Base-by-base conservation (phyloP, 169 alveolate species). In the Neospora caninum region DNA sequence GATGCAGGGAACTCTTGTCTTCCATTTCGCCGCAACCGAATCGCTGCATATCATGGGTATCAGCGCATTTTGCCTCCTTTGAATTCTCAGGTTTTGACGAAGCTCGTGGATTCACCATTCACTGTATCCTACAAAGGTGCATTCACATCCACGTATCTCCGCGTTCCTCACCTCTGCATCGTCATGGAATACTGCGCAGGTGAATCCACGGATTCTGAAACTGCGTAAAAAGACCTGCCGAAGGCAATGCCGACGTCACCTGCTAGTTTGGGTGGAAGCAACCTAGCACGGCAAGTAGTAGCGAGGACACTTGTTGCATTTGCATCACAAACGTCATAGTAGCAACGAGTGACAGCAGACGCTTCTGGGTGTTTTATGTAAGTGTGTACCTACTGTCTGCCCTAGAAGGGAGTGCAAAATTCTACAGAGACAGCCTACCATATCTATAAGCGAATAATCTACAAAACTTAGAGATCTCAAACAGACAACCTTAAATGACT, bases 161-260 rank as follows among this genome's bases (percentile, higher is more conserved):
- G 95, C 38, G 49, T 54, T 78, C 95, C 95, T 27, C 95, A 92
- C 93, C 94, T 98, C 43, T 97, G 99, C 96, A 97, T 98, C 86
- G 98, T 98, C 53, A 97, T 97, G 99, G 99, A 98, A 94, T 98
- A 97, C 95, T 98, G 99, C 16, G 98, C 97, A 96, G 98, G 99
- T 54, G 98, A 43, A 45, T 31, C 64, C 34, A 43, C 34, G 25
- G 58, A 49, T 49, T 49, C 58, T 49, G 27, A 49, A 49, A 49
- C 58, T 0, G 58, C 27, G 16, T 49, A 1, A 49, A 49, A 13
- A 49, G 9, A 49, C 58, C 58, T 49, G 9, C 58, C 18, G 58
- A 0, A 49, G 58, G 58, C 58, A 49, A 49, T 49, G 4, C 27
- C 18, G 58, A 13, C 0, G 18, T 49, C 58, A 49, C 58, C 4